Evolutionary conservation across 352 stramenopile species (phyloP).

Genomic region (Nothophytophthora sp.): DNA sequence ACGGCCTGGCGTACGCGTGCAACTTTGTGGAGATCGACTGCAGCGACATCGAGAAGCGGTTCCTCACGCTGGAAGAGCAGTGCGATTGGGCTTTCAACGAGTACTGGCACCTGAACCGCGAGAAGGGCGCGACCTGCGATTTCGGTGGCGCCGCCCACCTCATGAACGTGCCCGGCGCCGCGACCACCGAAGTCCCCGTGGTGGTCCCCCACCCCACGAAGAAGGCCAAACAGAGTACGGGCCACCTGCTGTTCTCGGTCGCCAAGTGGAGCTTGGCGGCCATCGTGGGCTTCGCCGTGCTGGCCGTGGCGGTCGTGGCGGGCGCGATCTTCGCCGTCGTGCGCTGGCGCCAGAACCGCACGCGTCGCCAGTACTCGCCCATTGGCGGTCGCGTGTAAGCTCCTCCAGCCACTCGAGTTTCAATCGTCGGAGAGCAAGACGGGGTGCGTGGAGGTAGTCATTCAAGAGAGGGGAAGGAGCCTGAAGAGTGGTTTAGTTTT

Average conservation of each 20-base stretch:
- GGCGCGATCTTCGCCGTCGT: conserved; percentile 28
- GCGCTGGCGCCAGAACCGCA: conserved; percentile 31
- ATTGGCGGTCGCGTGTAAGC: conserved; percentile 40
- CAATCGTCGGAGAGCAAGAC: too few relatives aligned
- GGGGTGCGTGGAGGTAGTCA: too few relatives aligned
- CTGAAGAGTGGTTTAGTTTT: too few relatives aligned
- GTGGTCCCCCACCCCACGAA: conserved; percentile 4
- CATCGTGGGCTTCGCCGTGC: conserved; percentile 21
- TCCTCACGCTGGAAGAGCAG: conserved; percentile 63
- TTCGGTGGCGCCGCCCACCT: conserved; percentile 74
- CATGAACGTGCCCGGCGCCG: conserved; percentile 23
- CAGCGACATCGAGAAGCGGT: conserved; percentile 48
- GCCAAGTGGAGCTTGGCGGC: conserved; percentile 32
- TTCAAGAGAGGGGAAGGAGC: too few relatives aligned
- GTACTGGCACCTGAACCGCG: conserved; percentile 75
- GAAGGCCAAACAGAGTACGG: conserved; percentile 13
- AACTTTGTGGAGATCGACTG: conserved; percentile 62
- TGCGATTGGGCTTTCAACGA: conserved; percentile 77
- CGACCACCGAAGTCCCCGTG: conserved; percentile 13
- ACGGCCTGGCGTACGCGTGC: conserved; percentile 64
- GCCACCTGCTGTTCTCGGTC: conserved; percentile 23
- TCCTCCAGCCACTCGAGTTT: too few relatives aligned
- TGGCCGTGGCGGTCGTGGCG: conserved; percentile 17
- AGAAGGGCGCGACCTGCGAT: conserved; percentile 78
- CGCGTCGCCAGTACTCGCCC: conserved; percentile 47